A percentile compares a stretch with the other conserved stretches of the same genome.
phyloP scores from a whole-genome alignment of 768 basidiomycete genomes.

The Russula abietina region DNA sequence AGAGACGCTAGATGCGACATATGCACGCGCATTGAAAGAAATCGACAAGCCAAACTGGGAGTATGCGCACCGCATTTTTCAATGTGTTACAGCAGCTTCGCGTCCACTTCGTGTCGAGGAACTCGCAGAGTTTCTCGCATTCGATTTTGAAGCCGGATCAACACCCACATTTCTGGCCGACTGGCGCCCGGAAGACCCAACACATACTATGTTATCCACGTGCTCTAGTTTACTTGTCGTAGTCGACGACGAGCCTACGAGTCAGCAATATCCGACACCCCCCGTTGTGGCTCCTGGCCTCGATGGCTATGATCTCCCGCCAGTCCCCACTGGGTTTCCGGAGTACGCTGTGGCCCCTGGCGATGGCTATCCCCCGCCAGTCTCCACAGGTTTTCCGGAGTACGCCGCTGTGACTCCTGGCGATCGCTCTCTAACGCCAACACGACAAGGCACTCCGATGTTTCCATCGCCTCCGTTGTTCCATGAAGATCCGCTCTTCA shows the following conservation, averaged over 20 bases:
- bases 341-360: too few species aligned
- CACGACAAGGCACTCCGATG: too few species aligned
- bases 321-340: too few species aligned
- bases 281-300: too few species aligned
- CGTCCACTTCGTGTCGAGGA: slow-evolving; percentile 1
- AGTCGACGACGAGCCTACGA: not conserved
- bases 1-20: not conserved
- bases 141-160: not conserved
- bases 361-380: too few species aligned
- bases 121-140: slow-evolving; percentile 7
- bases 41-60: not conserved
- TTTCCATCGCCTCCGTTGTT: too few species aligned
- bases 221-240: slow-evolving; percentile 6
- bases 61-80: slow-evolving; percentile 5
- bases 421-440: too few species aligned
- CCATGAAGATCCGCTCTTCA: too few species aligned
- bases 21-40: not conserved
- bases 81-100: not conserved
- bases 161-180: not conserved
- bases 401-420: too few species aligned
- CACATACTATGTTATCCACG: not conserved
- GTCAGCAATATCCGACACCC: too few species aligned
- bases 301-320: too few species aligned
- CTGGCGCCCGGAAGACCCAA: slow-evolving; percentile 4
- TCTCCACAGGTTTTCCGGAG: too few species aligned